These are phyloP conservation scores for Russula ochroleuca DNA, from an alignment of 768 basidiomycete species.

Conservation along the genomic window DNA sequence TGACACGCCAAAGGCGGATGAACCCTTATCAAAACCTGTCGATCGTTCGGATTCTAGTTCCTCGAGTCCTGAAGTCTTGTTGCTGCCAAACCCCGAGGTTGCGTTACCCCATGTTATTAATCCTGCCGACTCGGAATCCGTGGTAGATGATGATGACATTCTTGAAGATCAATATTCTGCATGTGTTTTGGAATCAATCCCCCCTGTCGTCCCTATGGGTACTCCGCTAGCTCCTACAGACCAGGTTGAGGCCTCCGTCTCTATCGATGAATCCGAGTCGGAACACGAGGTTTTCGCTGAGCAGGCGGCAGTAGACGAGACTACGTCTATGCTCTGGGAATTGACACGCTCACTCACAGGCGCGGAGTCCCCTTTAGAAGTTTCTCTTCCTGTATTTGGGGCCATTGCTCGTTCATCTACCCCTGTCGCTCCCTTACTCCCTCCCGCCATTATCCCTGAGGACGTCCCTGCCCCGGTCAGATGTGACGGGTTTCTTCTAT, in stretches of 20 bases:
- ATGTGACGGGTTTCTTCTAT: background rate
- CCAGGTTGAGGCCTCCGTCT: background rate
- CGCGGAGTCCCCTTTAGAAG: background rate
- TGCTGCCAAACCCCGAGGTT: background rate
- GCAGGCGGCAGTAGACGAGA: background rate
- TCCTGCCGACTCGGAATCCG: background rate
- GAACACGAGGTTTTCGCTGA: background rate
- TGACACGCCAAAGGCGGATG: background rate
- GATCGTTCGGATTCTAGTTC: background rate
- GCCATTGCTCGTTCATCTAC: slow-evolving; percentile 8
- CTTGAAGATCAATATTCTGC: background rate
- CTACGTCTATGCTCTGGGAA: background rate
- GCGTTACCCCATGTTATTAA: too few relatives aligned
- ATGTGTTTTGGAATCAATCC: background rate
- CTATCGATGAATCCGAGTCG: background rate
- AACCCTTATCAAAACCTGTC: background rate
- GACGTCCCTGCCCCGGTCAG: background rate
- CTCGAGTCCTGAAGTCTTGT: background rate
- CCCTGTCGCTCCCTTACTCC: background rate
- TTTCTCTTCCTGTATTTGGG: background rate
- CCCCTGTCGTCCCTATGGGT: background rate
- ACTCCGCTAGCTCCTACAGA: background rate
- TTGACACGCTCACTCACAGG: background rate
- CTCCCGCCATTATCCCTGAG: background rate
- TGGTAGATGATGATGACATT: background rate